A percentile compares a stretch with the other conserved stretches of the same genome.
These are phyloP conservation scores for Colletotrichum horii DNA, from an alignment of 2,329 filamentous ascomycete genomes.

Conservation along the genomic window DNA sequence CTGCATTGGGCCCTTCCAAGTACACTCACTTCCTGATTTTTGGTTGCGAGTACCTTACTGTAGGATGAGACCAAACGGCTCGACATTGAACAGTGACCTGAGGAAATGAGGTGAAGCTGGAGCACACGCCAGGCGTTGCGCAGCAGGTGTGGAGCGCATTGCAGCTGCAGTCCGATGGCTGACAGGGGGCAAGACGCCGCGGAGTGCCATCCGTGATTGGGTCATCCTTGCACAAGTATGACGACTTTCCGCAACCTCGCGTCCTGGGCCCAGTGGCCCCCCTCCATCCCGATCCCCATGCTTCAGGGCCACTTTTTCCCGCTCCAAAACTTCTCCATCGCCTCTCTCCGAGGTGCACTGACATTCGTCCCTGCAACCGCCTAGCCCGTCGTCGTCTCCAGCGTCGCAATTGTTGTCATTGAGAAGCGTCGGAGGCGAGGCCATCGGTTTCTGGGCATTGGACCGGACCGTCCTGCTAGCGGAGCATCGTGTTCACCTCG, in stretches of 20 bases:
- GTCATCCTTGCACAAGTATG: conserved; percentile 17
- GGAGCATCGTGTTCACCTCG: not conserved
- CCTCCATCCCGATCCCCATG: not conserved
- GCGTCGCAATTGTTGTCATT: not conserved
- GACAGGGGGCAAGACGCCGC: not conserved
- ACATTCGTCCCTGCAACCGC: not conserved
- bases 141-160: conserved; percentile 6
- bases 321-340: conserved; percentile 6
- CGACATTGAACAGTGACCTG: not conserved
- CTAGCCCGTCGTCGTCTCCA: not conserved
- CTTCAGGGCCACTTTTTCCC: conserved; percentile 10
- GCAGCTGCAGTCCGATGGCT: conserved; percentile 16
- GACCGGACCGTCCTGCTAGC: not conserved
- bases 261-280: not conserved
- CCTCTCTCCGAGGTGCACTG: not conserved
- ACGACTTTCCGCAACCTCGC: conserved; percentile 6
- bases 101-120: conserved; percentile 7
- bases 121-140: conserved; percentile 5
- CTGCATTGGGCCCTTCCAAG: not conserved
- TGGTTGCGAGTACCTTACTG: not conserved
- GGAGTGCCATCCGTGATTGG: conserved; percentile 13
- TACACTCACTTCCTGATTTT: not conserved
- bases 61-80: not conserved
- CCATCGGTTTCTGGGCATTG: not conserved
- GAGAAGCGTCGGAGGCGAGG: not conserved